A percentile compares a stretch with the other conserved stretches of the same genome.
These are phyloP conservation scores for Leishmania lainsoni DNA, from an alignment of 208 protist genomes.

Conservation along the genomic window DNA sequence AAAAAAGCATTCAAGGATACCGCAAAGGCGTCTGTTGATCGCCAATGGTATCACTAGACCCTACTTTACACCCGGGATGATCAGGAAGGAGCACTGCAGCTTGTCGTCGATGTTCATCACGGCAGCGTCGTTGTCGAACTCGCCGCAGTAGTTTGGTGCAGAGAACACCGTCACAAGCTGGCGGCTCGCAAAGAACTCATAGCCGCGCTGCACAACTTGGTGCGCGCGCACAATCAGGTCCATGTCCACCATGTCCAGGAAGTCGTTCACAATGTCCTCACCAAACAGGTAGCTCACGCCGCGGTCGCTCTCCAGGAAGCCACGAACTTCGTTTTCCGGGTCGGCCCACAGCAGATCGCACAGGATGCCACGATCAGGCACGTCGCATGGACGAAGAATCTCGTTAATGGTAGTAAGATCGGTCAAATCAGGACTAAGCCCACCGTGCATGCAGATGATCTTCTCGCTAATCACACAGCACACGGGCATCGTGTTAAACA, in stretches of 20 bases:
- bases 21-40: too few species aligned
- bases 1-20: too few species aligned
- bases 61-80: too few species aligned
- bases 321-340: slow-evolving; percentile 91
- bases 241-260: slow-evolving; percentile 98
- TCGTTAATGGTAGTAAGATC: too few species aligned
- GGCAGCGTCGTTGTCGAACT: slow-evolving; percentile 99
- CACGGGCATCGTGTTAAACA: slow-evolving; percentile 99
- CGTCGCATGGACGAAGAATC: slow-evolving; percentile 98
- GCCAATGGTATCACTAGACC: too few species aligned
- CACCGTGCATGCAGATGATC: slow-evolving; percentile 99
- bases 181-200: slow-evolving; percentile 99
- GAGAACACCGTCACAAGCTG: slow-evolving; percentile 99
- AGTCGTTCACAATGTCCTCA: slow-evolving; percentile 97
- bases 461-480: slow-evolving; percentile 99
- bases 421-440: slow-evolving; percentile 97
- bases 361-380: slow-evolving; percentile 99
- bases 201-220: slow-evolving; percentile 97
- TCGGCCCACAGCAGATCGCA: slow-evolving; percentile 99
- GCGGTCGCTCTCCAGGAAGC: slow-evolving; percentile 98
- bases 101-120: slow-evolving; percentile 97
- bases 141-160: slow-evolving; percentile 99
- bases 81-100: slow-evolving; percentile 97
- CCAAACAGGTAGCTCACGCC: slow-evolving; percentile 99
- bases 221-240: slow-evolving; percentile 99